A percentile compares a stretch with the other conserved stretches of the same genome.
phyloP scores from a whole-genome alignment of 768 basidiomycete genomes.

The Trametes elegans region DNA sequence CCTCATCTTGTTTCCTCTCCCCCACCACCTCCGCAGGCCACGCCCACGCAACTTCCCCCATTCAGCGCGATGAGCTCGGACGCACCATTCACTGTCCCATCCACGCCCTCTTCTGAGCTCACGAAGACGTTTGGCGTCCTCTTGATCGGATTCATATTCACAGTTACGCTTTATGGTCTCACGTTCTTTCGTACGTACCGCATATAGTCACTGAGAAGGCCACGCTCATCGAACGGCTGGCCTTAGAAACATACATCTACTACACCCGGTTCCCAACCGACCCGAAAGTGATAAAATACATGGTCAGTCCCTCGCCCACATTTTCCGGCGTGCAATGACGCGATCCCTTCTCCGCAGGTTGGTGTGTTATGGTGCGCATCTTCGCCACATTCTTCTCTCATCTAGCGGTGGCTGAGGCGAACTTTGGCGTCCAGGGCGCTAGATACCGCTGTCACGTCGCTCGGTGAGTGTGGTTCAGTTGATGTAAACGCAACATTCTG shows the following conservation, averaged over 20 bases:
- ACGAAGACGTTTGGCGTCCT: slow-evolving; percentile 26
- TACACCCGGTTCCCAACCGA: slow-evolving; percentile 25
- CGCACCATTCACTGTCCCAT: neutral
- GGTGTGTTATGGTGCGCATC: slow-evolving; percentile 22
- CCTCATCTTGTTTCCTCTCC: neutral
- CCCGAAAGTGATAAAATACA: slow-evolving; percentile 13
- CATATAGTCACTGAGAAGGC: neutral
- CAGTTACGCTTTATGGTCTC: slow-evolving; percentile 25
- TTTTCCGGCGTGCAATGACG: neutral
- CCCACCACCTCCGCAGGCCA: neutral
- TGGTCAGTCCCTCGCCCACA: slow-evolving; percentile 12
- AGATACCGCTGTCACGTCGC: slow-evolving; percentile 23
- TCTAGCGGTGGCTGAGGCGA: neutral
- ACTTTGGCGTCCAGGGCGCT: slow-evolving; percentile 15
- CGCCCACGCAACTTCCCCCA: neutral
- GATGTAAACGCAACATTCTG: neutral
- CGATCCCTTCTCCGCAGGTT: slow-evolving; percentile 3
- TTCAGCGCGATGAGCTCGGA: neutral
- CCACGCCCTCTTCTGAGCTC: slow-evolving; percentile 10
- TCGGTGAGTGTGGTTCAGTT: slow-evolving; percentile 18
- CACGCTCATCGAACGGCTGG: neutral
- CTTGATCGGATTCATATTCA: slow-evolving; percentile 29
- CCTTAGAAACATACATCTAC: slow-evolving; percentile 26
- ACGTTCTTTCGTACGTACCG: slow-evolving; percentile 27
- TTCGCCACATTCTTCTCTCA: too few species aligned